phyloP scores from a whole-genome alignment of 257 asterid species.

The Buddleja alternifolia region DNA sequence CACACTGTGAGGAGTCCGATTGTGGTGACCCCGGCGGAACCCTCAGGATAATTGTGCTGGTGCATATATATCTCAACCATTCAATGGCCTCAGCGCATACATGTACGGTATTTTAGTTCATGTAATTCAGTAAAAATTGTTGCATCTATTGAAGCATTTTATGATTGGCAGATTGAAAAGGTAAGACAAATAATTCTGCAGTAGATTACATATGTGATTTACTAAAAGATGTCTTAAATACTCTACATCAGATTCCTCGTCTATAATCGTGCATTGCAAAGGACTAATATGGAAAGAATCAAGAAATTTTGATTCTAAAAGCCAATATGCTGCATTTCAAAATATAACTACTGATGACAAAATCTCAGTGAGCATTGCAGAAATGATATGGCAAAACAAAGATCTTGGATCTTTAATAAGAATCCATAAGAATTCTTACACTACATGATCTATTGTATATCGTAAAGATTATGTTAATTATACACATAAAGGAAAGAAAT shows the following conservation, averaged over 20 bases:
- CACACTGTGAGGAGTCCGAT: slow-evolving; percentile 56
- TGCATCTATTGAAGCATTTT: not conserved
- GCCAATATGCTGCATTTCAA: too few relatives aligned
- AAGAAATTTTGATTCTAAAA: not conserved
- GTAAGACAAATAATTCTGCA: not conserved
- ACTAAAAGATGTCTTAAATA: not conserved
- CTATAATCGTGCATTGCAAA: not conserved
- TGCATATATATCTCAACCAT: not conserved
- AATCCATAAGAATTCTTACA: too few relatives aligned
- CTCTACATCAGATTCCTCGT: not conserved
- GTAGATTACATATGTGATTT: not conserved
- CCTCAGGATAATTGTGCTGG: slow-evolving; percentile 8
- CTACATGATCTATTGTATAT: not conserved
- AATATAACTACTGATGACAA: too few relatives aligned
- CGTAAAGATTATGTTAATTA: not conserved
- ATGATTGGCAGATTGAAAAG: not conserved
- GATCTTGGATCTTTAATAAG: too few relatives aligned
- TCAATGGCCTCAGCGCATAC: not conserved
- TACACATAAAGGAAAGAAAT: not conserved
- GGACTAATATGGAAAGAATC: not conserved
- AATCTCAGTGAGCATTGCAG: too few relatives aligned
- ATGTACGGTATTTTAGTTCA: not conserved
- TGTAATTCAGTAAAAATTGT: not conserved
- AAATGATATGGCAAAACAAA: too few relatives aligned
- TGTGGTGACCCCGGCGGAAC: slow-evolving; percentile 37